Percentiles rank a stretch among this genome's conserved stretches.
These are phyloP conservation scores for Psilocybe tampanensis DNA, from an alignment of 768 basidiomycete species.

Conservation along the genomic window DNA sequence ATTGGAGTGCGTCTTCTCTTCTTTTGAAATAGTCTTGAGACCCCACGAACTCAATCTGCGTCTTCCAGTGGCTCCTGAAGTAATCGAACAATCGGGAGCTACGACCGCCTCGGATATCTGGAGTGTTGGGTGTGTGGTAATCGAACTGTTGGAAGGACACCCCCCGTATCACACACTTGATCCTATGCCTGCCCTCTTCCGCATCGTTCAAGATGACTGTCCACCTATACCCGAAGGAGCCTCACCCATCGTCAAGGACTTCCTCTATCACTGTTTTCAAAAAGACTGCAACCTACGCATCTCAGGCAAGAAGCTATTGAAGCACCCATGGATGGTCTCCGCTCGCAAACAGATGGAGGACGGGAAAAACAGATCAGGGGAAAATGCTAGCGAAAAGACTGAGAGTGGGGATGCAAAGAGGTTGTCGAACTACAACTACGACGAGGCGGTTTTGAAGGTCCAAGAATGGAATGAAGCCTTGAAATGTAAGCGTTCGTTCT, in stretches of 20 bases:
- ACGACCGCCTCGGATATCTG: conserved; percentile 98
- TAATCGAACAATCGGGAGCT: conserved; percentile 97
- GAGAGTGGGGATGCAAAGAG: conserved; percentile 37
- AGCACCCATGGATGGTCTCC: conserved; percentile 95
- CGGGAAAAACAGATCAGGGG: conserved; percentile 31
- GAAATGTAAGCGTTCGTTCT: conserved; percentile 60
- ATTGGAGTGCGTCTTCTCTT: conserved; percentile 79
- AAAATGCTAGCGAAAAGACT: conserved; percentile 35
- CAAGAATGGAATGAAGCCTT: conserved; percentile 99
- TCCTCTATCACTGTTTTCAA: conserved; percentile 96
- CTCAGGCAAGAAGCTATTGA: conserved; percentile 88
- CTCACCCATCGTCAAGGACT: conserved; percentile 94
- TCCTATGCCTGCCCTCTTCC: conserved; percentile 98
- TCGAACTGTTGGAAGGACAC: conserved; percentile 88
- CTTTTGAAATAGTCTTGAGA: not conserved
- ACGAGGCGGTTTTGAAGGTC: conserved; percentile 92
- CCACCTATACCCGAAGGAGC: conserved; percentile 97
- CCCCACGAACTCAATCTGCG: conserved; percentile 8
- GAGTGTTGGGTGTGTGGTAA: conserved; percentile 97
- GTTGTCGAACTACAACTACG: conserved; percentile 86
- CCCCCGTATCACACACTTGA: conserved; percentile 96
- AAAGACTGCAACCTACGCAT: conserved; percentile 96
- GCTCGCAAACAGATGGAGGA: conserved; percentile 73
- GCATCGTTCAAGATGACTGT: conserved; percentile 97
- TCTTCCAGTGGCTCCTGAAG: conserved; percentile 90